These are phyloP conservation scores for Ramalina peruviana DNA, from an alignment of 495 filamentous ascomycete species.

Conservation along the genomic window DNA sequence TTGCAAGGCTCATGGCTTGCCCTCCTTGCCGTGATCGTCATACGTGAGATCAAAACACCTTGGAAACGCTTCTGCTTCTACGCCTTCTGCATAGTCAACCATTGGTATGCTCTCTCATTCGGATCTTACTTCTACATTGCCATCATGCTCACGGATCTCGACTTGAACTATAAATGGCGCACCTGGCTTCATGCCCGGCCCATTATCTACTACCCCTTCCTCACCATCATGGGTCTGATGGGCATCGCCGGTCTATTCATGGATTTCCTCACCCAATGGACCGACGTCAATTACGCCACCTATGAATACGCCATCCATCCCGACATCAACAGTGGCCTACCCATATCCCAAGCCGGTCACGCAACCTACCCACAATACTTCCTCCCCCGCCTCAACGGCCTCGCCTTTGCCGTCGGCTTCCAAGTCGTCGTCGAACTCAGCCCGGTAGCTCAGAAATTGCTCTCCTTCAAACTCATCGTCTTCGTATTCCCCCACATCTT, in stretches of 20 bases:
- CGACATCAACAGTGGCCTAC: conserved; percentile 18
- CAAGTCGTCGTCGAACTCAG: conserved; percentile 26
- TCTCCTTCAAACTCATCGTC: conserved; percentile 20
- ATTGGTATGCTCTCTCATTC: conserved; percentile 30
- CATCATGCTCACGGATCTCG: conserved; percentile 26
- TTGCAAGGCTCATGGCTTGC: conserved; percentile 27
- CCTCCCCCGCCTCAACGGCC: conserved; percentile 25
- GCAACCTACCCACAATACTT: conserved; percentile 25
- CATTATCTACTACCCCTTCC: conserved; percentile 18
- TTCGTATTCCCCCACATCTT: conserved; percentile 31
- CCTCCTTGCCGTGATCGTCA: conserved; percentile 23
- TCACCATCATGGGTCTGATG: conserved; percentile 12
- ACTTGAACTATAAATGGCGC: conserved; percentile 28
- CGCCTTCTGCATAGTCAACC: conserved; percentile 22
- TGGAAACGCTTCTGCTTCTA: conserved; percentile 32
- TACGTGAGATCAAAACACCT: conserved; percentile 27
- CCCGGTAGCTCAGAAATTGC: conserved; percentile 20
- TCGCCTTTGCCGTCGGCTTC: conserved; percentile 22
- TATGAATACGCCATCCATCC: conserved; percentile 27
- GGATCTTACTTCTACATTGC: conserved; percentile 28
- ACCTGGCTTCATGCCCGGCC: conserved; percentile 18
- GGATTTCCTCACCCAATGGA: conserved; percentile 19
- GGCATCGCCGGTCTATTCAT: conserved; percentile 18
- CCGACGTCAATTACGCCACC: conserved; percentile 16
- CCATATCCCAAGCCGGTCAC: conserved; percentile 14